Percentiles rank a stretch among this genome's conserved stretches.
phyloP scores from a whole-genome alignment of 1,139 yeast genomes.

The Hyphopichia khmerensis region DNA sequence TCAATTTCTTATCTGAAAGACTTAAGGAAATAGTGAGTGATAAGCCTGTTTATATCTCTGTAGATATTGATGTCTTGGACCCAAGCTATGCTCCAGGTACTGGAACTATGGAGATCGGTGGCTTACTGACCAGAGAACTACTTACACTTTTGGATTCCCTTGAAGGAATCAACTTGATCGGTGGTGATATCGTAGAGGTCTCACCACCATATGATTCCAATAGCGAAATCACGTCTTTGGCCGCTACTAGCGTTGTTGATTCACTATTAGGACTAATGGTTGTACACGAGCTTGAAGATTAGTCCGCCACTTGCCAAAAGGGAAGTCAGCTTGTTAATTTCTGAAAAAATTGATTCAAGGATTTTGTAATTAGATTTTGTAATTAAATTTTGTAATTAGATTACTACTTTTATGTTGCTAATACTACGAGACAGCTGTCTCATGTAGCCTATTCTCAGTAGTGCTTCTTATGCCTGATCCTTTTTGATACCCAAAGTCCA shows the following conservation, averaged over 20 bases:
- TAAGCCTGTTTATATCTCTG: slow-evolving; percentile 47
- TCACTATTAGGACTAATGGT: slow-evolving; percentile 48
- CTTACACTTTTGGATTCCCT: slow-evolving; percentile 47
- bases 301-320: not conserved
- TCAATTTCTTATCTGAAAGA: slow-evolving; percentile 34
- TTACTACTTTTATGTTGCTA: too few relatives aligned
- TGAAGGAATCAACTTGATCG: slow-evolving; percentile 48
- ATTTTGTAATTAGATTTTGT: too few relatives aligned
- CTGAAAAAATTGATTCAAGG: too few relatives aligned
- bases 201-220: slow-evolving; percentile 53
- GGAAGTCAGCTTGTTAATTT: too few relatives aligned
- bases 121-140: slow-evolving; percentile 52
- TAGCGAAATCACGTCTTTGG: slow-evolving; percentile 49
- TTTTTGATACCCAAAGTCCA: too few relatives aligned
- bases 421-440: too few relatives aligned
- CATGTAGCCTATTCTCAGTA: too few relatives aligned
- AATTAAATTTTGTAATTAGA: too few relatives aligned
- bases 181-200: slow-evolving; percentile 61
- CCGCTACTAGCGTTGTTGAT: slow-evolving; percentile 56
- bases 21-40: slow-evolving; percentile 33
- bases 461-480: too few relatives aligned
- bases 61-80: slow-evolving; percentile 57
- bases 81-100: slow-evolving; percentile 57
- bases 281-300: slow-evolving; percentile 11
- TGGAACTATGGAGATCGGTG: slow-evolving; percentile 58